Evolutionary conservation across 306 rosid species (phyloP).

Genomic region (Vigna trinervia): DNA sequence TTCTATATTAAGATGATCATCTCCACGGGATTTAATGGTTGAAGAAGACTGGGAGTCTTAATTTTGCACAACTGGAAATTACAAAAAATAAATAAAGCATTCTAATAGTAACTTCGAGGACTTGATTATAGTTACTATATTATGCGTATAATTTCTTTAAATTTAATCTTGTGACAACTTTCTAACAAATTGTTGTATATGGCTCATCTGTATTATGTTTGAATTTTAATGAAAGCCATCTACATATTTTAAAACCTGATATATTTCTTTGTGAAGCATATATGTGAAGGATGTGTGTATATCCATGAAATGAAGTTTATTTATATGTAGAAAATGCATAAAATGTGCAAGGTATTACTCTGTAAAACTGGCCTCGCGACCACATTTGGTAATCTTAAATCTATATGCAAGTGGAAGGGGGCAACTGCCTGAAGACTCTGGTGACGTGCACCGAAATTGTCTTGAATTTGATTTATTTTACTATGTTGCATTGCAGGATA

Average conservation of each 20-base stretch:
- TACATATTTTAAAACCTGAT: slow-evolving; percentile 11
- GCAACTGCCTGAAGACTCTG: slow-evolving; percentile 25
- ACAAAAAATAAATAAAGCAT: background rate
- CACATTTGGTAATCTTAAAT: slow-evolving; percentile 29
- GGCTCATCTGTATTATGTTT: slow-evolving; percentile 5
- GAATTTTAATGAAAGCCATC: slow-evolving; percentile 8
- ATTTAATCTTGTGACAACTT: slow-evolving; percentile 11
- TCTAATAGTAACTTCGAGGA: background rate
- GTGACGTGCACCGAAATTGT: slow-evolving; percentile 2
- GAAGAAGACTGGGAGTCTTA: slow-evolving; percentile 5
- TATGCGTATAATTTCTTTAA: slow-evolving; percentile 8
- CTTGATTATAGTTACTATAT: slow-evolving; percentile 8
- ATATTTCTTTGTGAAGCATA: background rate
- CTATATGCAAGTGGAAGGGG: slow-evolving; percentile 5
- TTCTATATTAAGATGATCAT: slow-evolving; percentile 6
- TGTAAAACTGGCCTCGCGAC: slow-evolving; percentile 2
- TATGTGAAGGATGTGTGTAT: background rate
- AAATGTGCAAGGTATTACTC: slow-evolving; percentile 1
- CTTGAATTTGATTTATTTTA: slow-evolving; percentile 32
- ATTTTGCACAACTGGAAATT: slow-evolving; percentile 12
- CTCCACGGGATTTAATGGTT: background rate
- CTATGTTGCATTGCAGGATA: slow-evolving; percentile 60
- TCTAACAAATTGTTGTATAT: slow-evolving; percentile 18
- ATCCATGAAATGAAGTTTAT: slow-evolving; percentile 17
- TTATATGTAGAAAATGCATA: background rate